Conservation (phyloP, 768 basidiomycete genomes). For the Russula ochroleuca region DNA sequence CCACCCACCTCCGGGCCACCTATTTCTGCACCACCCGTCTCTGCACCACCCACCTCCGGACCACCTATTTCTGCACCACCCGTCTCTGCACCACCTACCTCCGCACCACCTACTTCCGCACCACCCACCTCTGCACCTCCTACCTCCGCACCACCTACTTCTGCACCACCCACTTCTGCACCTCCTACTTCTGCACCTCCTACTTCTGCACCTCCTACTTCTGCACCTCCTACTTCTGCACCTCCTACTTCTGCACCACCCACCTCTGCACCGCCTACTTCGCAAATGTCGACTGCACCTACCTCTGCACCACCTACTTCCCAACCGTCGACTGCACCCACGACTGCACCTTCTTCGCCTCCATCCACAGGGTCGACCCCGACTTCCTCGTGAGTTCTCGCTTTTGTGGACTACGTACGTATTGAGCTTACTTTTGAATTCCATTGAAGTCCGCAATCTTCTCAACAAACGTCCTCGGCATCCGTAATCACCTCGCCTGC, state of each 20-base stretch:
- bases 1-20: background rate
- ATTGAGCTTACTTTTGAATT: conserved; percentile 3
- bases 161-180: background rate
- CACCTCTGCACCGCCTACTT: background rate
- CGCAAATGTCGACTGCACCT: too few species aligned
- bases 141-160: background rate
- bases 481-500: conserved; percentile 14
- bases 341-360: conserved; percentile 19
- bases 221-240: background rate
- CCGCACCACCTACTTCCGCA: background rate
- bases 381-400: conserved; percentile 5
- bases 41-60: background rate
- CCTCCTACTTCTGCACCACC: background rate
- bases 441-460: conserved; percentile 23
- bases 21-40: background rate
- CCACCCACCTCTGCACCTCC: background rate
- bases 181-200: background rate
- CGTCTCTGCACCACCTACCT: background rate
- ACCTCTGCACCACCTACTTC: conserved; percentile 7
- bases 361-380: conserved; percentile 28
- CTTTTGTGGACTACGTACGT: background rate
- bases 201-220: background rate
- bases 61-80: too few species aligned
- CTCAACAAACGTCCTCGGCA: conserved; percentile 20
- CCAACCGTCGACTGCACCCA: background rate